Conservation (phyloP, 2,329 filamentous ascomycete species). For the Xylaria sp. region DNA sequence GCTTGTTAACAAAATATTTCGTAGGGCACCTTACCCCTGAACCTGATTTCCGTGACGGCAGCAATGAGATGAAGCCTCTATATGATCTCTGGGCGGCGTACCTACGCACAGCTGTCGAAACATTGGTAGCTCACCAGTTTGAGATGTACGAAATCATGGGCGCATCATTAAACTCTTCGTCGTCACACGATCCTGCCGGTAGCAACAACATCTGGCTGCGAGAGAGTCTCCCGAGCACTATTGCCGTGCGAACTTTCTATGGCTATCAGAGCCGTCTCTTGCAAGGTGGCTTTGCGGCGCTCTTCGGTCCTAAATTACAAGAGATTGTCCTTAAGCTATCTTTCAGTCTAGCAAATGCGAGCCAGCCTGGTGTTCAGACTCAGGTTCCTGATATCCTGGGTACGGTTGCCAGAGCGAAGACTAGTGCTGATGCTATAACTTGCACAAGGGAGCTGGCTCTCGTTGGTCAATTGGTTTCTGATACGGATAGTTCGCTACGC, state of each 20-base stretch:
- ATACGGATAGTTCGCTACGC: conserved; percentile 56
- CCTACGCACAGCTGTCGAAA: conserved; percentile 60
- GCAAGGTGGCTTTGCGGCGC: conserved; percentile 60
- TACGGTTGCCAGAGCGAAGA: conserved; percentile 56
- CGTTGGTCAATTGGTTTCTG: conserved; percentile 60
- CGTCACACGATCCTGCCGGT: conserved; percentile 48
- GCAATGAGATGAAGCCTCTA: conserved; percentile 55
- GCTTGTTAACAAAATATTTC: conserved; percentile 64
- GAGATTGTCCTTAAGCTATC: conserved; percentile 64
- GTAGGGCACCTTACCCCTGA: conserved; percentile 62
- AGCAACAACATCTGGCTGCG: conserved; percentile 43
- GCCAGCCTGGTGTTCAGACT: conserved; percentile 48
- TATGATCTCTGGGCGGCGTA: conserved; percentile 64
- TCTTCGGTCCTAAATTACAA: conserved; percentile 63
- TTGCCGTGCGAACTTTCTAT: conserved; percentile 63
- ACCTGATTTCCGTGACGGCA: conserved; percentile 56
- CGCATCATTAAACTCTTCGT: conserved; percentile 44
- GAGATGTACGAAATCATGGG: conserved; percentile 63
- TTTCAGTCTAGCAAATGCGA: conserved; percentile 58
- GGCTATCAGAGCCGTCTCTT: conserved; percentile 62
- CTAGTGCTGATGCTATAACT: conserved; percentile 56
- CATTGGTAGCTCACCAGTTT: conserved; percentile 62
- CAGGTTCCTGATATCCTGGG: conserved; percentile 59
- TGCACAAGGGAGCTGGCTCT: conserved; percentile 61
- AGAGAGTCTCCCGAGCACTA: conserved; percentile 58